Conservation (phyloP, 2,329 filamentous ascomycete genomes). For the Colletotrichum noveboracense region DNA sequence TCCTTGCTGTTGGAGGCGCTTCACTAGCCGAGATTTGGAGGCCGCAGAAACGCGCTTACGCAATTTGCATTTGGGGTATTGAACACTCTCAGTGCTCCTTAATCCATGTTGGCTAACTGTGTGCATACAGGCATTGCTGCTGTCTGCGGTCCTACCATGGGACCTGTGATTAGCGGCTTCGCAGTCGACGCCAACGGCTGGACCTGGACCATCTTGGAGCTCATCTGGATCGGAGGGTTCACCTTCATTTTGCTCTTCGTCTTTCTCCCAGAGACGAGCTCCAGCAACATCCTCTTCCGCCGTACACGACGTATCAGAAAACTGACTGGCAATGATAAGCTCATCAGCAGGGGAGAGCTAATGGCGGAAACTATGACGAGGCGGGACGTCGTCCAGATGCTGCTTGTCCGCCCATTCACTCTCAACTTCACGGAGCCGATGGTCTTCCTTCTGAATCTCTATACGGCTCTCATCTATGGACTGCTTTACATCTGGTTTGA, state of each 20-base stretch:
- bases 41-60: slow-evolving; percentile 12
- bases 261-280: slow-evolving; percentile 28
- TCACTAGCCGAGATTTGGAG: slow-evolving; percentile 18
- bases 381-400: slow-evolving; percentile 24
- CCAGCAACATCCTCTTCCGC: slow-evolving; percentile 26
- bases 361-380: slow-evolving; percentile 16
- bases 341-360: slow-evolving; percentile 3
- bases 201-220: slow-evolving; percentile 29
- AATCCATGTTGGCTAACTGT: not conserved
- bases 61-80: not conserved
- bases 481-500: slow-evolving; percentile 67
- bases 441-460: slow-evolving; percentile 38
- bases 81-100: fast-evolving
- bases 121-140: not conserved
- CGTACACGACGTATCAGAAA: slow-evolving; percentile 22
- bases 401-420: slow-evolving; percentile 32
- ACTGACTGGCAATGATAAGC: slow-evolving; percentile 13
- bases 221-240: slow-evolving; percentile 24
- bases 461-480: slow-evolving; percentile 50
- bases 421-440: slow-evolving; percentile 39
- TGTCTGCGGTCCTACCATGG: slow-evolving; percentile 8
- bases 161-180: slow-evolving; percentile 7
- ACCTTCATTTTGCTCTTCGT: slow-evolving; percentile 26
- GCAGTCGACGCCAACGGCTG: slow-evolving; percentile 20
- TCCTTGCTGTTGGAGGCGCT: slow-evolving; percentile 13